Percentiles rank a stretch among this genome's conserved stretches.
These are phyloP conservation scores for Jaapia argillacea DNA, from an alignment of 768 basidiomycete genomes.

Conservation along the genomic window DNA sequence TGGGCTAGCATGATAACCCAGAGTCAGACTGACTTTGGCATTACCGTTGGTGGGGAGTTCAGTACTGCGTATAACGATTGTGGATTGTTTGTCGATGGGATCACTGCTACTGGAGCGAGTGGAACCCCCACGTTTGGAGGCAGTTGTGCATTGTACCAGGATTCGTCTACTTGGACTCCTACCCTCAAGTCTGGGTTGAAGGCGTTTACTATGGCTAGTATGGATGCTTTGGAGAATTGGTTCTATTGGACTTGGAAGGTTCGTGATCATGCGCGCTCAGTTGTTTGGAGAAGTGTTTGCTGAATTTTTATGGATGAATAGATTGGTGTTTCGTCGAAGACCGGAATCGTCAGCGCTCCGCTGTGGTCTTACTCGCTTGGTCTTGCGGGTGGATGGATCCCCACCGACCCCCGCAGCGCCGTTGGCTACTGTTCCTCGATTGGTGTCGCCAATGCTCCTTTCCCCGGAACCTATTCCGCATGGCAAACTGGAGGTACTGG, in stretches of 20 bases:
- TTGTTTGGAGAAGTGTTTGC: constrained; percentile 1
- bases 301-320: constrained; percentile 11
- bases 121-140: neutral
- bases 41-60: constrained; percentile 72
- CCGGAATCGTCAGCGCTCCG: constrained; percentile 39
- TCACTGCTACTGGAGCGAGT: constrained; percentile 13
- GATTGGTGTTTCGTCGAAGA: constrained; percentile 46
- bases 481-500: constrained; percentile 64
- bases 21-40: constrained; percentile 47
- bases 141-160: constrained; percentile 15
- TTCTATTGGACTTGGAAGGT: constrained; percentile 82
- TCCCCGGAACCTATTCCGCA: constrained; percentile 42
- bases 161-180: constrained; percentile 30
- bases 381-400: constrained; percentile 70
- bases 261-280: constrained; percentile 1
- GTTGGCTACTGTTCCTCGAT: constrained; percentile 56
- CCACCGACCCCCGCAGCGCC: constrained; percentile 56
- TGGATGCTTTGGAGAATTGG: constrained; percentile 60
- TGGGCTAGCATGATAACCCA: constrained; percentile 36
- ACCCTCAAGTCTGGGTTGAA: constrained; percentile 41
- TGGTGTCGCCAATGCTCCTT: constrained; percentile 27
- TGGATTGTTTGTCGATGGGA: constrained; percentile 37
- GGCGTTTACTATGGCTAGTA: constrained; percentile 41
- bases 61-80: constrained; percentile 59
- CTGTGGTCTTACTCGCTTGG: constrained; percentile 70